Evolutionary conservation across 352 stramenopile genomes (phyloP).

Genomic region (Globisporangium heterothallicum): DNA sequence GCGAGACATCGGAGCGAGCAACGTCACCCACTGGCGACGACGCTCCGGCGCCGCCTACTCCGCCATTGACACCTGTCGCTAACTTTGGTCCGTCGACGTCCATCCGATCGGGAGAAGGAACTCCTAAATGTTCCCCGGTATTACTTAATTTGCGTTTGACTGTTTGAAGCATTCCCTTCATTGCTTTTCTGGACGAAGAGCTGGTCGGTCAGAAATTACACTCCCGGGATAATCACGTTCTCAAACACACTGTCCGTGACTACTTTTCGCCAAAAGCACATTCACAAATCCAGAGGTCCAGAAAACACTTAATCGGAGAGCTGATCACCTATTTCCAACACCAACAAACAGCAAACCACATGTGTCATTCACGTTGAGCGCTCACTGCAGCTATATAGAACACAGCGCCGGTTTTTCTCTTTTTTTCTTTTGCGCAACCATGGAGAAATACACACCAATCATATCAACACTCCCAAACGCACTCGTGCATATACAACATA

Average conservation of each 20-base stretch:
- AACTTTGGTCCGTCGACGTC: slow-evolving; percentile 50
- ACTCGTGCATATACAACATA: too few species aligned
- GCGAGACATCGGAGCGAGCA: slow-evolving; percentile 72
- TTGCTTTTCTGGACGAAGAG: slow-evolving; percentile 29
- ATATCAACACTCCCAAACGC: too few species aligned
- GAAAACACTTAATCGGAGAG: slow-evolving; percentile 3
- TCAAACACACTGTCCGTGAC: slow-evolving; percentile 1
- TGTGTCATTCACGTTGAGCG: too few species aligned
- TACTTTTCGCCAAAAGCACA: slow-evolving; percentile 11
- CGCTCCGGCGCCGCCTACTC: slow-evolving; percentile 13
- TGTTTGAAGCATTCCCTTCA: slow-evolving; percentile 89
- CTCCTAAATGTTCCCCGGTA: slow-evolving; percentile 61
- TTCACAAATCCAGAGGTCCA: slow-evolving; percentile 6
- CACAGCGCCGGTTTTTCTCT: too few species aligned
- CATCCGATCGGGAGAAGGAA: slow-evolving; percentile 49
- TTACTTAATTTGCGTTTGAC: slow-evolving; percentile 87
- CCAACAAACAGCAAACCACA: too few species aligned
- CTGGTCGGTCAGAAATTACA: slow-evolving; percentile 12
- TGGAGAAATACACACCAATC: too few species aligned
- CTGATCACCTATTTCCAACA: slow-evolving; percentile 2
- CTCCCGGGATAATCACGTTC: slow-evolving; percentile 10
- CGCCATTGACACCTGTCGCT: slow-evolving; percentile 11
- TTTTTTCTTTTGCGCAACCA: too few species aligned
- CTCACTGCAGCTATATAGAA: too few species aligned
- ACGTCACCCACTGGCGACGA: slow-evolving; percentile 64